phyloP scores from a whole-genome alignment of 2,329 filamentous ascomycete species.

The Ilyonectria robusta region DNA sequence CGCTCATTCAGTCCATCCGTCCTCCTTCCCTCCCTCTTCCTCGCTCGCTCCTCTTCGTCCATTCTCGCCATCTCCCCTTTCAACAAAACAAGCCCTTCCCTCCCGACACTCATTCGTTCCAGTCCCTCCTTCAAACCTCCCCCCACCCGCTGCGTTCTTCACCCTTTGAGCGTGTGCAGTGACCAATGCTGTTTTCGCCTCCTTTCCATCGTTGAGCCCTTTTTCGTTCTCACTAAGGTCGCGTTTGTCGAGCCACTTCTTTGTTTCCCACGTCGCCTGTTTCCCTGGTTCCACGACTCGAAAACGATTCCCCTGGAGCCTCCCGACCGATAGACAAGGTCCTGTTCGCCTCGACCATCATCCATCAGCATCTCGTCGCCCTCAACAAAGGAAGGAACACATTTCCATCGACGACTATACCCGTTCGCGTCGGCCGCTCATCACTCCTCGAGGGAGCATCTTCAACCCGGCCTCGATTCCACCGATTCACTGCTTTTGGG shows the following conservation, averaged over 20 bases:
- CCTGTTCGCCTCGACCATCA: conserved; percentile 22
- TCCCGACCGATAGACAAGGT: conserved; percentile 31
- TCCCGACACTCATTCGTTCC: conserved; percentile 56
- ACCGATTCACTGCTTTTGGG: conserved; percentile 19
- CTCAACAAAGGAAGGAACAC: conserved; percentile 25
- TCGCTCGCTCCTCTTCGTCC: conserved; percentile 40
- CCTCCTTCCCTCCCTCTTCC: conserved; percentile 44
- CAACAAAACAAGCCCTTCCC: conserved; percentile 59
- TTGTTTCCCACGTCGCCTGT: conserved; percentile 33
- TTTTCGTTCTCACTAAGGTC: conserved; percentile 34
- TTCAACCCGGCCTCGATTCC: conserved; percentile 5
- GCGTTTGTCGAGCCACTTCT: conserved; percentile 33
- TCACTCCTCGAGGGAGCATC: conserved; percentile 19
- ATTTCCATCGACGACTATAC: conserved; percentile 28
- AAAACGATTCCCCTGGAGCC: conserved; percentile 27
- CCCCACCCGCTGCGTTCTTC: conserved; percentile 48
- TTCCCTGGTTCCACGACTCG: conserved; percentile 35
- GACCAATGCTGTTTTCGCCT: conserved; percentile 39
- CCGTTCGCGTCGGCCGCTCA: conserved; percentile 4
- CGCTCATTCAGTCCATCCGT: conserved; percentile 31
- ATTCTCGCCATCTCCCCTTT: conserved; percentile 53
- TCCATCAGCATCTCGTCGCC: conserved; percentile 23
- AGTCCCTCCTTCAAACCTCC: conserved; percentile 56
- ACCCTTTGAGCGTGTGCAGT: conserved; percentile 38
- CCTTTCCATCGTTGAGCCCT: conserved; percentile 37